Percentiles rank a stretch among this genome's conserved stretches.
These are phyloP conservation scores for Alternaria arbusti DNA, from an alignment of 2,329 filamentous ascomycete genomes.

Conservation along the genomic window DNA sequence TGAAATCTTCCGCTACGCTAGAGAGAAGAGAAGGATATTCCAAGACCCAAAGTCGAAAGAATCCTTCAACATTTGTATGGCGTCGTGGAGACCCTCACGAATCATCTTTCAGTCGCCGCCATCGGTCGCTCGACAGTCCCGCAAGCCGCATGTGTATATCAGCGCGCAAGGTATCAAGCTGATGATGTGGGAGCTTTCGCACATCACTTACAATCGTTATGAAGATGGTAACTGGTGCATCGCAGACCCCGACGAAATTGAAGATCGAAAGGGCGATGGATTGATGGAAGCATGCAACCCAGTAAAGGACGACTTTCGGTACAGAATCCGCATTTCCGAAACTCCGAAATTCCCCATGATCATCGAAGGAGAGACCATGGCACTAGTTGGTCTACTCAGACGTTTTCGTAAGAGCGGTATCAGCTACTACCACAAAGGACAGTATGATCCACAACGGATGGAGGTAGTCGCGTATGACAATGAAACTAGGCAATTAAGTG, in stretches of 20 bases:
- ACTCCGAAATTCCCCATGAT: neutral
- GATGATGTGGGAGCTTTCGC: neutral
- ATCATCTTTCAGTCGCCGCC: neutral
- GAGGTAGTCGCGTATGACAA: neutral
- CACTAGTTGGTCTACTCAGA: neutral
- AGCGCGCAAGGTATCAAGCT: neutral
- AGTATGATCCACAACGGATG: neutral
- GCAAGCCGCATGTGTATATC: neutral
- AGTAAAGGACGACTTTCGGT: neutral
- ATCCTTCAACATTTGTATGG: neutral
- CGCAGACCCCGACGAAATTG: neutral
- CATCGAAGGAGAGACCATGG: neutral
- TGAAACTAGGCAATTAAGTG: neutral
- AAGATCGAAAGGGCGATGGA: neutral
- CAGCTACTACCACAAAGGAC: neutral
- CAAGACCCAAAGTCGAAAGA: neutral
- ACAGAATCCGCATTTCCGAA: neutral
- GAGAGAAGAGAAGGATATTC: neutral
- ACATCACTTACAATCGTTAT: neutral
- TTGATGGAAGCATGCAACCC: neutral
- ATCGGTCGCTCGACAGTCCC: neutral
- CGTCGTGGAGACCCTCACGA: neutral
- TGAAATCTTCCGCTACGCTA: neutral
- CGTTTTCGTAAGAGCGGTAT: neutral
- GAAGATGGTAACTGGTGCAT: neutral